Evolutionary conservation across 2,329 filamentous ascomycete species (phyloP).

Genomic region (Aspergillus ruber): DNA sequence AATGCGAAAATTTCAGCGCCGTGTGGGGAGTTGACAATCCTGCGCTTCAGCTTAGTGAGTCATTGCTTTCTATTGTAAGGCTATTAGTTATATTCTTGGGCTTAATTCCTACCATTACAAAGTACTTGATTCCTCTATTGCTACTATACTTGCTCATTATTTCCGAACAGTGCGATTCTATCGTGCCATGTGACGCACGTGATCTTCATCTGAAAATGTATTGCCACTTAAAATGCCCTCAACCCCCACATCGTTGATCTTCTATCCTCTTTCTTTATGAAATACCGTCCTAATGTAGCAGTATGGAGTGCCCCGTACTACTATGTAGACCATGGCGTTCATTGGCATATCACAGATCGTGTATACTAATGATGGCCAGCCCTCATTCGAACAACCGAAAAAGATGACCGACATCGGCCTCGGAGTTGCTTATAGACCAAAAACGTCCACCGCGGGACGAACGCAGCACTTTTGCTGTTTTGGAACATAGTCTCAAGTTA

Average conservation of each 20-base stretch:
- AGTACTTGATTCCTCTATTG: no score
- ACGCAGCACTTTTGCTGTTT: not conserved
- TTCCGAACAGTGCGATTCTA: no score
- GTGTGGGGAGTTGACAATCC: constrained; percentile 12
- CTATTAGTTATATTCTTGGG: no score
- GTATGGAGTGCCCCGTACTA: not conserved
- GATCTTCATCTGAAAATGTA: not conserved
- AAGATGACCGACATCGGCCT: constrained; percentile 5
- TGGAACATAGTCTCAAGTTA: not conserved
- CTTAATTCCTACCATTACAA: no score
- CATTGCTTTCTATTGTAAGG: no score
- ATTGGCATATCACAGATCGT: no score
- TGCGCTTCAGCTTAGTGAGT: no score
- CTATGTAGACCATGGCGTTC: not conserved
- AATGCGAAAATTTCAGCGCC: constrained; percentile 21
- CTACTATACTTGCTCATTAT: no score
- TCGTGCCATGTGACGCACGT: not conserved
- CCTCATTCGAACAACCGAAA: not conserved
- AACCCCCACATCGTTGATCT: constrained; percentile 1
- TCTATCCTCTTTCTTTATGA: not conserved
- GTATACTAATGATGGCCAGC: no score
- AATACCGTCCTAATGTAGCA: not conserved
- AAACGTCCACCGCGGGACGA: not conserved
- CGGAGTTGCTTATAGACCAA: not conserved
- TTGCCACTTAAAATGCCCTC: not conserved